Evolutionary conservation across 139 green algal species (phyloP).

Genomic region (Pleodorina starrii): DNA sequence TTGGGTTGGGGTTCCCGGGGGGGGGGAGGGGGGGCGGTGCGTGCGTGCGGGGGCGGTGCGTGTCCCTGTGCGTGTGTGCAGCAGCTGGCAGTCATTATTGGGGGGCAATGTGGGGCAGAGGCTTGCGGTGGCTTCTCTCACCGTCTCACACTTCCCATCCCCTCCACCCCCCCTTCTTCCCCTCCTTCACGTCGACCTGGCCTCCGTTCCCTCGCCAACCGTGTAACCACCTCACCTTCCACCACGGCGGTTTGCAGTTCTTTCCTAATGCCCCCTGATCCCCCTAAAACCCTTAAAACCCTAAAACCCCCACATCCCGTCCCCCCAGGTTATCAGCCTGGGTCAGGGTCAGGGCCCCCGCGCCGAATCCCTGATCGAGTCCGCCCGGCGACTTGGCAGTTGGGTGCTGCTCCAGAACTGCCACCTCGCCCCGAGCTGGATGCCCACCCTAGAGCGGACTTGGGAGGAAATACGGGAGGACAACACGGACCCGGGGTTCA

Average conservation of each 20-base stretch:
- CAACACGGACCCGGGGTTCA: slow-evolving; percentile 69
- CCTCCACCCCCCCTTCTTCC: neutral
- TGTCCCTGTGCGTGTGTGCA: too few species aligned
- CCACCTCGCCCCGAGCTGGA: slow-evolving; percentile 84
- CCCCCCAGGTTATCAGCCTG: slow-evolving; percentile 67
- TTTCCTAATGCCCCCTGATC: neutral
- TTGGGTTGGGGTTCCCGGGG: too few species aligned
- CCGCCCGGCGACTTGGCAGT: slow-evolving; percentile 60
- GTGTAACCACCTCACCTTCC: neutral
- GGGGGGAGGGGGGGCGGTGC: too few species aligned
- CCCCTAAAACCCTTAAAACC: neutral
- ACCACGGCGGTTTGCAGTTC: neutral
- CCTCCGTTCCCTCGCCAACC: neutral
- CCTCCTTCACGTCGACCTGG: neutral
- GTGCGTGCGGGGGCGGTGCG: too few species aligned
- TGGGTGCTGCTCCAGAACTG: slow-evolving; percentile 90
- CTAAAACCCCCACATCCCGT: neutral
- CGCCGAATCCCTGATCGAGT: slow-evolving; percentile 77
- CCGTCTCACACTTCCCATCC: neutral
- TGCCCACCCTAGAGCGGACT: slow-evolving; percentile 79
- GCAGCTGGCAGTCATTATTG: too few species aligned
- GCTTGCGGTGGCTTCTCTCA: neutral
- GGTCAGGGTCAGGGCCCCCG: slow-evolving; percentile 89
- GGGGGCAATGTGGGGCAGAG: too few species aligned
- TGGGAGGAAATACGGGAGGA: slow-evolving; percentile 70